A percentile compares a stretch with the other conserved stretches of the same genome.
phyloP scores from a whole-genome alignment of 805 yeast species.

The Candida orba region DNA sequence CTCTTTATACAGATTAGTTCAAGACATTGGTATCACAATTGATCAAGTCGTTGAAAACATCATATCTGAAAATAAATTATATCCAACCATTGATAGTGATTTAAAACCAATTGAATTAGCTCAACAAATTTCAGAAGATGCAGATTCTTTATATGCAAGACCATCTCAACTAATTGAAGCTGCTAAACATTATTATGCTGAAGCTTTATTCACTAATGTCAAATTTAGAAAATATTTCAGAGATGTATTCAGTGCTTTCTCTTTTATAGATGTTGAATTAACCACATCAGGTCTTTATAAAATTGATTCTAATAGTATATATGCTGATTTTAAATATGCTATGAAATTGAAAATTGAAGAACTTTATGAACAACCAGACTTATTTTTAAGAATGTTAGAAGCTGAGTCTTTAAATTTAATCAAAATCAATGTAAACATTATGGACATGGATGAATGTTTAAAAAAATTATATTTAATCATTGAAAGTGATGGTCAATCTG shows the following conservation, averaged over 20 bases:
- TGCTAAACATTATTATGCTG: conserved; percentile 67
- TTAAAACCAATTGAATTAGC: conserved; percentile 57
- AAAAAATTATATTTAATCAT: conserved; percentile 47
- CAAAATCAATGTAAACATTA: conserved; percentile 49
- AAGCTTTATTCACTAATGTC: conserved; percentile 76
- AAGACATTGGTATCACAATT: conserved; percentile 71
- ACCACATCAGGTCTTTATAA: conserved; percentile 79
- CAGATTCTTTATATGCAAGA: conserved; percentile 44
- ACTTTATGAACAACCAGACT: conserved; percentile 67
- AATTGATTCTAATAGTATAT: conserved; percentile 75
- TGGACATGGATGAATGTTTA: conserved; percentile 29
- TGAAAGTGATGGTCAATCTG: conserved; percentile 74
- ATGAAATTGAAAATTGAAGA: conserved; percentile 73
- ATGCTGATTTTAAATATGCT: conserved; percentile 88
- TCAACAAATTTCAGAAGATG: conserved; percentile 29
- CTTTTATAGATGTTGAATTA: conserved; percentile 62
- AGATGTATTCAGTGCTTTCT: conserved; percentile 53
- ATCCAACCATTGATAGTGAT: conserved; percentile 62
- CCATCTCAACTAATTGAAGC: conserved; percentile 61
- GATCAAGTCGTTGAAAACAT: conserved; percentile 79
- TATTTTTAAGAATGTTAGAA: conserved; percentile 81
- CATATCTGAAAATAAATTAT: conserved; percentile 56
- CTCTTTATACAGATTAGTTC: conserved; percentile 55
- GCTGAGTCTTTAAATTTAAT: conserved; percentile 80
- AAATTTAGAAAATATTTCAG: conserved; percentile 66